Conservation (phyloP, 225 moss, liverwort and hornwort genomes). For the Climacium dendroides region DNA sequence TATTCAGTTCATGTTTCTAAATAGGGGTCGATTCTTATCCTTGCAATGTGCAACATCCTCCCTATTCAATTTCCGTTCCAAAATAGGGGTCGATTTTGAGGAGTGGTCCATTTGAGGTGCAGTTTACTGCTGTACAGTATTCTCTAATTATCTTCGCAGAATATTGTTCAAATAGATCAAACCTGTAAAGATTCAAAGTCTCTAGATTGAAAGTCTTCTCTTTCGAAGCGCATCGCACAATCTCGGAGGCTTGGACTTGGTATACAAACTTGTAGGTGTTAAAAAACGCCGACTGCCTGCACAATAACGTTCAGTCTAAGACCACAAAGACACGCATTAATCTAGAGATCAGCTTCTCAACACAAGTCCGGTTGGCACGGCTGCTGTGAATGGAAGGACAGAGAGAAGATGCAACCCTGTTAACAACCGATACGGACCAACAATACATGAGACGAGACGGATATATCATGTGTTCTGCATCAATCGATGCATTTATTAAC, state of each 20-base stretch:
- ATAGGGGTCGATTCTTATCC: no score
- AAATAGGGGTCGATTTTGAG: no score
- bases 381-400: not conserved
- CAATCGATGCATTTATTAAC: conserved; percentile 9
- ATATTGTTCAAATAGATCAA: no score
- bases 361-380: not conserved
- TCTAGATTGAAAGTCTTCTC: no score
- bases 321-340: not conserved
- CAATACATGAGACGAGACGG: not conserved
- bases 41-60: no score
- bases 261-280: not conserved
- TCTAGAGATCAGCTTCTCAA: not conserved
- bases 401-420: no score
- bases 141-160: not conserved
- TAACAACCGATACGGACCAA: not conserved
- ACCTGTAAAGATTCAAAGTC: no score
- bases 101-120: no score
- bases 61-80: no score
- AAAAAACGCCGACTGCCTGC: not conserved
- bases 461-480: not conserved
- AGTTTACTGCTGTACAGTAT: not conserved
- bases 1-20: no score
- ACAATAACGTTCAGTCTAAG: not conserved
- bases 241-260: not conserved
- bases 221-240: not conserved